phyloP scores from a whole-genome alignment of 2,329 filamentous ascomycete genomes.

The Aspergillus aculeatus region DNA sequence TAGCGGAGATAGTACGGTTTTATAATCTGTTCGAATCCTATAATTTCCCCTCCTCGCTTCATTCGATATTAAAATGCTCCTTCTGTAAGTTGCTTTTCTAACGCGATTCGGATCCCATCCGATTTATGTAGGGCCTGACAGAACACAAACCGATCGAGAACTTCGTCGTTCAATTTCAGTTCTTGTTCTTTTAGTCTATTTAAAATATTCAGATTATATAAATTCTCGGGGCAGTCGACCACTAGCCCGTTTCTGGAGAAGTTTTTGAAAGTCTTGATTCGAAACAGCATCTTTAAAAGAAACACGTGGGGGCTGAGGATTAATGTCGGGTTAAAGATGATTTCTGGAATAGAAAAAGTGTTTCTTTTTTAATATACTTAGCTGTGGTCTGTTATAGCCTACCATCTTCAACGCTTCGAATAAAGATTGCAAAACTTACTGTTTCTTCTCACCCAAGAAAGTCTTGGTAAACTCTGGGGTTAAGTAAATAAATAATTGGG shows the following conservation, averaged over 20 bases:
- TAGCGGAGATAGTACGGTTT: slow-evolving; percentile 36
- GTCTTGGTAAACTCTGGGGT: slow-evolving; percentile 12
- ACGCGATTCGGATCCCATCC: slow-evolving; percentile 26
- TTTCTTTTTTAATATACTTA: slow-evolving; percentile 24
- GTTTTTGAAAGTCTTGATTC: slow-evolving; percentile 32
- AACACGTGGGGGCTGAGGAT: slow-evolving; percentile 38
- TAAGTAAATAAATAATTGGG: slow-evolving; percentile 17
- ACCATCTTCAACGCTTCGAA: slow-evolving; percentile 20
- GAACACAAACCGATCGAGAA: slow-evolving; percentile 35
- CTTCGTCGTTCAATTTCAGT: slow-evolving; percentile 32
- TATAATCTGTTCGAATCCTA: slow-evolving; percentile 30
- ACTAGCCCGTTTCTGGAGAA: slow-evolving; percentile 21
- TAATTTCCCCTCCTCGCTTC: slow-evolving; percentile 30
- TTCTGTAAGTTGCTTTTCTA: slow-evolving; percentile 25
- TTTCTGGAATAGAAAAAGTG: slow-evolving; percentile 36
- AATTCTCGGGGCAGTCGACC: slow-evolving; percentile 32
- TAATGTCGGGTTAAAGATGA: slow-evolving; percentile 38
- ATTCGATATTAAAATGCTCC: slow-evolving; percentile 27
- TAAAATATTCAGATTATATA: slow-evolving; percentile 35
- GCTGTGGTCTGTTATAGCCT: slow-evolving; percentile 30
- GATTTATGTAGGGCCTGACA: slow-evolving; percentile 24
- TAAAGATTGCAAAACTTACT: slow-evolving; percentile 15
- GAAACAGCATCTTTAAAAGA: slow-evolving; percentile 34
- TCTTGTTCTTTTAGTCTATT: slow-evolving; percentile 32
- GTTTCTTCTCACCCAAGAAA: slow-evolving; percentile 20